Percentiles rank a stretch among this genome's conserved stretches.
Conservation (phyloP, 83 land plant species). For the Thuja plicata region DNA sequence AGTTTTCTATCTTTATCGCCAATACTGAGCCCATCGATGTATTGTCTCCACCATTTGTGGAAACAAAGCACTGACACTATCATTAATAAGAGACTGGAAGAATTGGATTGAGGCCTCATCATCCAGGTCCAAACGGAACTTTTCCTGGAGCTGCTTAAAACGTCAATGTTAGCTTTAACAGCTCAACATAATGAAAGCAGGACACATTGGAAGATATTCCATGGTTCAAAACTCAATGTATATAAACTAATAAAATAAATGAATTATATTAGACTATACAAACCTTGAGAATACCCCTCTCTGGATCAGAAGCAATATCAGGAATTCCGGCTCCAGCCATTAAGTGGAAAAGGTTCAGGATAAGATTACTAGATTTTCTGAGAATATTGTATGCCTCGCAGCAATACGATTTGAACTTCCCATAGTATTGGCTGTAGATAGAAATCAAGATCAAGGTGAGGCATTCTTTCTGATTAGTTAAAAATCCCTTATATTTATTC, state of each 20-base stretch:
- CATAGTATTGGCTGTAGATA: conserved; percentile 80
- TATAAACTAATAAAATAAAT: background rate
- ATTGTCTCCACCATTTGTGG: conserved; percentile 99
- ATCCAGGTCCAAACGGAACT: conserved; percentile 90
- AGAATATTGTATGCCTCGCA: conserved; percentile 99
- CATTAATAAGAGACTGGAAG: conserved; percentile 93
- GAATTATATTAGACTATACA: background rate
- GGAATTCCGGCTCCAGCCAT: conserved; percentile 99
- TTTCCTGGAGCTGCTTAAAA: conserved; percentile 84
- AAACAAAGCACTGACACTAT: conserved; percentile 97
- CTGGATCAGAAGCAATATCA: conserved; percentile 97
- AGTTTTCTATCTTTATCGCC: conserved; percentile 56
- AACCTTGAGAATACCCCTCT: conserved; percentile 96
- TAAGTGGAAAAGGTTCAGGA: conserved; percentile 89
- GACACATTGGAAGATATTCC: background rate
- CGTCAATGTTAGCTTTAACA: background rate
- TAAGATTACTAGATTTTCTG: conserved; percentile 95
- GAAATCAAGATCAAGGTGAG: background rate
- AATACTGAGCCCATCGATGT: conserved; percentile 99
- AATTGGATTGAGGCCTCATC: conserved; percentile 97
- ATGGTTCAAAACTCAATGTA: background rate
- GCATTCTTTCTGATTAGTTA: background rate
- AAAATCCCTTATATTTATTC: background rate
- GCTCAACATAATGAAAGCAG: background rate
- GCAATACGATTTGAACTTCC: conserved; percentile 92